Evolutionary conservation across 805 yeast genomes (phyloP).

Genomic region (Wickerhamiella musiphila): DNA sequence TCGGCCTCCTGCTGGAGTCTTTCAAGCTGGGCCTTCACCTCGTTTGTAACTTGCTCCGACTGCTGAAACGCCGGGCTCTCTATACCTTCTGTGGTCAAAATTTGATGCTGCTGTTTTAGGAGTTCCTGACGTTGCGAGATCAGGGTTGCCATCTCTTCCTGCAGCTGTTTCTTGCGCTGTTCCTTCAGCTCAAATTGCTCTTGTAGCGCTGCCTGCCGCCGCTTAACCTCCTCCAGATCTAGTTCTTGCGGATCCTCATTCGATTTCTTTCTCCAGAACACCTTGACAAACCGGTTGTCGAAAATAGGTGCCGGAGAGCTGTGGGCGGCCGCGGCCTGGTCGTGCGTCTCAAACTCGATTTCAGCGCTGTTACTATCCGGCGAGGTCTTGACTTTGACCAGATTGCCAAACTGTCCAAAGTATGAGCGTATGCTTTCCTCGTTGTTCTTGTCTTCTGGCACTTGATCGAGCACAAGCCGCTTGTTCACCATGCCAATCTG

Average conservation of each 20-base stretch:
- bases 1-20: conserved; percentile 22
- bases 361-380: conserved; percentile 21
- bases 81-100: conserved; percentile 21
- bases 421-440: conserved; percentile 21
- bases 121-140: conserved; percentile 23
- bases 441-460: conserved; percentile 28
- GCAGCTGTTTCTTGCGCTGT: conserved; percentile 21
- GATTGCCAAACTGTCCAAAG: conserved; percentile 28
- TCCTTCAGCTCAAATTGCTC: conserved; percentile 26
- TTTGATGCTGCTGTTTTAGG: conserved; percentile 22
- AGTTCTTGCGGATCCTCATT: conserved; percentile 14
- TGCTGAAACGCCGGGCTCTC: conserved; percentile 11
- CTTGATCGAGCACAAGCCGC: conserved; percentile 25
- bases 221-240: conserved; percentile 25
- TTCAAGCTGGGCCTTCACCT: conserved; percentile 20
- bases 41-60: conserved; percentile 14
- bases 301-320: conserved; percentile 28
- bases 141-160: conserved; percentile 20
- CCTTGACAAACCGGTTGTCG: conserved; percentile 32
- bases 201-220: conserved; percentile 26
- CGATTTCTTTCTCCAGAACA: conserved; percentile 24
- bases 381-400: conserved; percentile 20
- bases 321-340: conserved; percentile 29
- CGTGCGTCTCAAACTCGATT: conserved; percentile 24
- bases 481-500: conserved; percentile 18